Percentiles rank a stretch among this genome's conserved stretches.
phyloP scores from a whole-genome alignment of 345 rosid genomes.

The Theobroma cacao region DNA sequence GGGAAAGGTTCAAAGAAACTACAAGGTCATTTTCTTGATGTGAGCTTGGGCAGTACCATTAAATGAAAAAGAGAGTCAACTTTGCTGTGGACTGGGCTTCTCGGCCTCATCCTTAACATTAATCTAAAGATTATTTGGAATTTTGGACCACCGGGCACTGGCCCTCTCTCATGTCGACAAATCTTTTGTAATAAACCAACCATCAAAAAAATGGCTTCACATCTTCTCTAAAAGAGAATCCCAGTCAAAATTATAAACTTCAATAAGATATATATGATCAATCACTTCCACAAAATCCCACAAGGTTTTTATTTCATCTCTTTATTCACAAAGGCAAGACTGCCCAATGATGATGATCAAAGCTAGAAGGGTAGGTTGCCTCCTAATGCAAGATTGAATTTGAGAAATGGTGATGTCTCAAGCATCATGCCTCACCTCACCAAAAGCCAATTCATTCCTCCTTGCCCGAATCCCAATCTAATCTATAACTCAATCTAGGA shows the following conservation, averaged over 20 bases:
- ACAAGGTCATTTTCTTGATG: neutral
- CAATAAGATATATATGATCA: no score
- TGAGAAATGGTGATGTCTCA: neutral
- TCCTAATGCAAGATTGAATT: constrained; percentile 1
- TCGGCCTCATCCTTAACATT: no score
- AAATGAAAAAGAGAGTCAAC: neutral
- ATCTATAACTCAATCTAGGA: constrained; percentile 7
- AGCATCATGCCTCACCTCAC: neutral
- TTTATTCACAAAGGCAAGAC: neutral
- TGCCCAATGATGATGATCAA: neutral
- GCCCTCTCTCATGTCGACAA: neutral
- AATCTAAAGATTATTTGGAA: neutral
- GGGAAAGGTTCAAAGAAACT: neutral
- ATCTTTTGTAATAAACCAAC: neutral
- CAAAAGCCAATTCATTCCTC: constrained; percentile 10
- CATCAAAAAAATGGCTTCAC: neutral
- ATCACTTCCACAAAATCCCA: no score
- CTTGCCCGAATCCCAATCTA: constrained; percentile 1
- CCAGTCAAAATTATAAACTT: no score
- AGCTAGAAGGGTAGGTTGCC: constrained; percentile 11
- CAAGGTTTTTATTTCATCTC: no score
- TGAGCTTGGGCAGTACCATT: neutral
- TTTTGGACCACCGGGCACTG: neutral
- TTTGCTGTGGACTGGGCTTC: neutral
- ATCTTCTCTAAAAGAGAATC: no score